Percentiles rank a stretch among this genome's conserved stretches.
phyloP scores from a whole-genome alignment of 805 yeast species.

The Wickerhamomyces xylosicus region DNA sequence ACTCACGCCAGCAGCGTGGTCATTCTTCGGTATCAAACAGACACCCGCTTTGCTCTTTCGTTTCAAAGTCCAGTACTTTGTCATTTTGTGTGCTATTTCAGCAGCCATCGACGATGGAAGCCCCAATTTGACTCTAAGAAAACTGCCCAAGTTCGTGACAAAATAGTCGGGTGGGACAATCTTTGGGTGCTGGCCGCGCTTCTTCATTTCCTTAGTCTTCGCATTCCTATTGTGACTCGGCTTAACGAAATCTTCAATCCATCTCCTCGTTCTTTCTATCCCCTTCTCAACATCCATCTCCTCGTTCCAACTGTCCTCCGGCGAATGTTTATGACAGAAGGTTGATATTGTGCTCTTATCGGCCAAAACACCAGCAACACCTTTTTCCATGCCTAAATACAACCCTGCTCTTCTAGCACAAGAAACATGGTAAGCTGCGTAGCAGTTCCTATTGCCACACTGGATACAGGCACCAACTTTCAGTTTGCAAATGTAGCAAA shows the following conservation, averaged over 20 bases:
- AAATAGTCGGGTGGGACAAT: slow-evolving; percentile 64
- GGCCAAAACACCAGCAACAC: slow-evolving; percentile 50
- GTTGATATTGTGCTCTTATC: slow-evolving; percentile 47
- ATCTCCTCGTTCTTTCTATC: slow-evolving; percentile 15
- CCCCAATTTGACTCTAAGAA: slow-evolving; percentile 27
- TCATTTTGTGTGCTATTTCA: slow-evolving; percentile 37
- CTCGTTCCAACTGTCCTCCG: slow-evolving; percentile 20
- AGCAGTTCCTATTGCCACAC: slow-evolving; percentile 69
- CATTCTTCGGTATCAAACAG: slow-evolving; percentile 50
- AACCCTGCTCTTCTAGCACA: slow-evolving; percentile 85
- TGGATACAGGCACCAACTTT: slow-evolving; percentile 86
- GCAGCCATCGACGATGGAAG: slow-evolving; percentile 10
- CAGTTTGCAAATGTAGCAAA: slow-evolving; percentile 74
- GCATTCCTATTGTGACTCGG: no score
- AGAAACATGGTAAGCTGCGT: slow-evolving; percentile 83
- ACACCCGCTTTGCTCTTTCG: slow-evolving; percentile 70
- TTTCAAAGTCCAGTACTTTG: slow-evolving; percentile 85
- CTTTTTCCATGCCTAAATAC: slow-evolving; percentile 55
- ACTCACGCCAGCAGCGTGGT: slow-evolving; percentile 24
- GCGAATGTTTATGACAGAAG: slow-evolving; percentile 73
- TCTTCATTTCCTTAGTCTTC: slow-evolving; percentile 75
- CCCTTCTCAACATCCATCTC: background rate
- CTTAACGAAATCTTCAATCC: slow-evolving; percentile 23
- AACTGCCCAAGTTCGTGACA: slow-evolving; percentile 32
- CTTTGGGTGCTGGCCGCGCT: slow-evolving; percentile 67